Conservation (phyloP, 768 basidiomycete species). For the Mycena haematopus region DNA sequence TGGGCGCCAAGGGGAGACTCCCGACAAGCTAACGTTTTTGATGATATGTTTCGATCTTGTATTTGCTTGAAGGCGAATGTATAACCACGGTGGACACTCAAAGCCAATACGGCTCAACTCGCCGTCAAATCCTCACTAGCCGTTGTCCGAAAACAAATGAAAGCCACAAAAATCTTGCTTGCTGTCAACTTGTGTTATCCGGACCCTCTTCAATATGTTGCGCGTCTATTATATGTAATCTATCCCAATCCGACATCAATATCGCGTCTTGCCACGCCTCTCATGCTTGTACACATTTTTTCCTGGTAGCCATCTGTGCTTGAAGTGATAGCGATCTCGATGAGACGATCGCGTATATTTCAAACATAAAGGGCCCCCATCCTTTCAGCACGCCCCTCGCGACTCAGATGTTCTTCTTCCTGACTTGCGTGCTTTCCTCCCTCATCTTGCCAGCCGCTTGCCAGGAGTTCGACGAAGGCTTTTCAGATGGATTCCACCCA, state of each 20-base stretch:
- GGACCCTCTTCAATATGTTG: too few species aligned
- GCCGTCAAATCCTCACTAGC: too few species aligned
- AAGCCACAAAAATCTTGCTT: too few species aligned
- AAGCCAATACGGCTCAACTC: too few species aligned
- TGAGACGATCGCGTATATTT: background rate
- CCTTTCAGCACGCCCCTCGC: background rate
- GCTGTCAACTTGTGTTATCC: too few species aligned
- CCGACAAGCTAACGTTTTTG: too few species aligned
- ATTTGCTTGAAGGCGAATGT: too few species aligned
- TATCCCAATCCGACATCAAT: background rate
- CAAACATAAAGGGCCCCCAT: background rate
- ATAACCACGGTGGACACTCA: too few species aligned
- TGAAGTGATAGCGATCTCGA: slow-evolving; percentile 8
- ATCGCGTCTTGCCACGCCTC: too few species aligned
- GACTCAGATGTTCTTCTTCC: slow-evolving; percentile 11
- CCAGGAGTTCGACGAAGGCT: slow-evolving; percentile 1
- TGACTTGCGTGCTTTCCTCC: slow-evolving; percentile 16
- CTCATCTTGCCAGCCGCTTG: slow-evolving; percentile 20
- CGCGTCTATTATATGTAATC: background rate
- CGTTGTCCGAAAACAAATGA: too few species aligned
- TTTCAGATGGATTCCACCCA: slow-evolving; percentile 17
- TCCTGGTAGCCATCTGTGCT: slow-evolving; percentile 2
- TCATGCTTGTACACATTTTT: background rate
- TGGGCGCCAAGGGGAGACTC: too few species aligned
- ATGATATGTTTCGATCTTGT: too few species aligned